Conservation (phyloP, 1,139 yeast species). For the Yamadazyma pseudoaaseri region DNA sequence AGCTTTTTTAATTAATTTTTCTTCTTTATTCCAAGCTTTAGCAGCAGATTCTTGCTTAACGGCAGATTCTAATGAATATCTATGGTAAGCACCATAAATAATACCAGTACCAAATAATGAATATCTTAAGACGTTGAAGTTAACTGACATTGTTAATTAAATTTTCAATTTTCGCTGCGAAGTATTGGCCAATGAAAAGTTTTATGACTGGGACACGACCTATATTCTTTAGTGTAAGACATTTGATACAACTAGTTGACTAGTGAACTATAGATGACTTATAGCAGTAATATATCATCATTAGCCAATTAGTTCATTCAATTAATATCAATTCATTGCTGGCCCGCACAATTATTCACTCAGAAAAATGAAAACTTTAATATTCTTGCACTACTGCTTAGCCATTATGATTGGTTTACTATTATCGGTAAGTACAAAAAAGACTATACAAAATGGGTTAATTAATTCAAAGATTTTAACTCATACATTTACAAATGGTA, state of each 20-base stretch:
- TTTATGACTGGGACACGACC: constrained; percentile 4
- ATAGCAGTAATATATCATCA: no score
- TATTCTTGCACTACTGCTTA: not conserved
- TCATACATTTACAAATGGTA: constrained; percentile 1
- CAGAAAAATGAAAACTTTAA: constrained; percentile 1
- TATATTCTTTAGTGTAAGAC: not conserved
- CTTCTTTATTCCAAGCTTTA: constrained; percentile 61
- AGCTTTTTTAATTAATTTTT: constrained; percentile 81
- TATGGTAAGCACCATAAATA: constrained; percentile 85
- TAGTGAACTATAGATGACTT: no score
- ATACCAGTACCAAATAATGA: constrained; percentile 88
- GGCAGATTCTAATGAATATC: constrained; percentile 61
- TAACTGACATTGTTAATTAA: constrained; percentile 17
- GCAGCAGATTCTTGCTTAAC: constrained; percentile 60
- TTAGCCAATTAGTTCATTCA: no score
- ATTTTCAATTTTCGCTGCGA: constrained; percentile 1
- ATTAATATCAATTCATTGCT: no score
- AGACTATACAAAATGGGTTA: constrained; percentile 14
- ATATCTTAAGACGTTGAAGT: constrained; percentile 81
- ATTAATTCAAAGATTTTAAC: constrained; percentile 3
- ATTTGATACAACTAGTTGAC: no score
- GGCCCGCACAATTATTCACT: not conserved
- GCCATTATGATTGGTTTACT: constrained; percentile 28
- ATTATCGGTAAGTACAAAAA: constrained; percentile 25
- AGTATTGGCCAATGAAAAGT: constrained; percentile 11